Percentiles rank a stretch among this genome's conserved stretches.
Evolutionary conservation across 73 alveolate species (phyloP).

Genomic region (Stentor roeselii): DNA sequence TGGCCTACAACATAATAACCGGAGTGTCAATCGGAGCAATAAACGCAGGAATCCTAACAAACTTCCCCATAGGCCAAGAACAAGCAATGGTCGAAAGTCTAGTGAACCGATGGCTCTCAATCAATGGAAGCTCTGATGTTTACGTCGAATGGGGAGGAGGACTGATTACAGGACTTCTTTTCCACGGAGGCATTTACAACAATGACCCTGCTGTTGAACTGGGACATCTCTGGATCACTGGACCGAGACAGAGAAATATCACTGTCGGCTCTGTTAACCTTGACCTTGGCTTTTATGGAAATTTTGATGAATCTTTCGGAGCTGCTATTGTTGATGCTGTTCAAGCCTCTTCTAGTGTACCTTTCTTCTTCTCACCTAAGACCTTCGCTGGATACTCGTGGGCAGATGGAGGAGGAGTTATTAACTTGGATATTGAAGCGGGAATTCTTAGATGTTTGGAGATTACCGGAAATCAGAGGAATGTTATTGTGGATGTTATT

Average conservation of each 20-base stretch:
- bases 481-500: constrained; percentile 7
- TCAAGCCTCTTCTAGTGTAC: background rate
- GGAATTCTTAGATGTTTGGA: background rate
- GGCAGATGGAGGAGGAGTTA: constrained; percentile 24
- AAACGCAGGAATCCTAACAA: background rate
- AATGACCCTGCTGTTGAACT: background rate
- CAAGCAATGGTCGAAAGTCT: background rate
- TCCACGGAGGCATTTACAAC: background rate
- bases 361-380: constrained; percentile 6
- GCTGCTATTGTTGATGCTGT: background rate
- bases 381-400: background rate
- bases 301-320: constrained; percentile 20
- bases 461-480: background rate
- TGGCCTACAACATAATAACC: background rate
- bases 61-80: background rate
- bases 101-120: background rate
- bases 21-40: background rate
- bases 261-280: constrained; percentile 16
- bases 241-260: background rate
- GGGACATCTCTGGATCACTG: background rate
- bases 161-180: background rate
- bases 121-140: background rate
- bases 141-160: background rate
- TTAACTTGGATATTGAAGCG: background rate
- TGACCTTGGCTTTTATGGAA: background rate